These are phyloP conservation scores for Sordariomycetes sp. DNA, from an alignment of 2,329 filamentous ascomycete species.

Conservation along the genomic window DNA sequence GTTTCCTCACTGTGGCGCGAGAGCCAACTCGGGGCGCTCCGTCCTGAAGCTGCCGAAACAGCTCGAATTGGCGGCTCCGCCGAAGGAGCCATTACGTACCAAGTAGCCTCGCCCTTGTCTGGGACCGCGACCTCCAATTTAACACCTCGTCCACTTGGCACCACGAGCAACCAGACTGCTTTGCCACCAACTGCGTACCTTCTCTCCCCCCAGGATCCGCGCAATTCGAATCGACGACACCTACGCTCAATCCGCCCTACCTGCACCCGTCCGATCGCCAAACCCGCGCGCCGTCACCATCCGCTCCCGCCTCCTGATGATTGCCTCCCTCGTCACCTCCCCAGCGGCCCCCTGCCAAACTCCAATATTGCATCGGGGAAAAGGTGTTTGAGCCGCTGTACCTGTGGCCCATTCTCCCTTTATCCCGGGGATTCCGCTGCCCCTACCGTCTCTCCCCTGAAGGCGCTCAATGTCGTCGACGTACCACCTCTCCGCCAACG, in stretches of 20 bases:
- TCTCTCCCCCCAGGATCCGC: background rate
- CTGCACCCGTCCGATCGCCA: background rate
- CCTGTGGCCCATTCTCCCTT: background rate
- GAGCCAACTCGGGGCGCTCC: background rate
- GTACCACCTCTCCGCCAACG: conserved; percentile 24
- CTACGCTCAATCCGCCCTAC: background rate
- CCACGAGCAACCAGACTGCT: background rate
- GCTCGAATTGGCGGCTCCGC: background rate
- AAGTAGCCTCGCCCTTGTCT: background rate
- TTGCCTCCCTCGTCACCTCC: background rate
- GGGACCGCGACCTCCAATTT: background rate
- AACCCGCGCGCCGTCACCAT: background rate
- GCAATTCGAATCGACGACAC: background rate
- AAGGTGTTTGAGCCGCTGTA: background rate
- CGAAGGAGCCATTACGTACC: background rate
- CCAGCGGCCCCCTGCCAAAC: conserved; percentile 2
- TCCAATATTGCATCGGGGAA: background rate
- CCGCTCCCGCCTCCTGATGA: background rate
- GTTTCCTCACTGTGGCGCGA: background rate
- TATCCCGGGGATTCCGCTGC: background rate
- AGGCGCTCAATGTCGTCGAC: conserved; percentile 25
- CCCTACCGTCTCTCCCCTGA: background rate
- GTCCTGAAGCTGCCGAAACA: background rate
- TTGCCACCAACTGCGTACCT: background rate
- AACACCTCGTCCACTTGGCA: background rate